Evolutionary conservation across 2,329 filamentous ascomycete species (phyloP), one percentile per base, ranked within the genome.

Genomic region (Fusarium sp.): DNA sequence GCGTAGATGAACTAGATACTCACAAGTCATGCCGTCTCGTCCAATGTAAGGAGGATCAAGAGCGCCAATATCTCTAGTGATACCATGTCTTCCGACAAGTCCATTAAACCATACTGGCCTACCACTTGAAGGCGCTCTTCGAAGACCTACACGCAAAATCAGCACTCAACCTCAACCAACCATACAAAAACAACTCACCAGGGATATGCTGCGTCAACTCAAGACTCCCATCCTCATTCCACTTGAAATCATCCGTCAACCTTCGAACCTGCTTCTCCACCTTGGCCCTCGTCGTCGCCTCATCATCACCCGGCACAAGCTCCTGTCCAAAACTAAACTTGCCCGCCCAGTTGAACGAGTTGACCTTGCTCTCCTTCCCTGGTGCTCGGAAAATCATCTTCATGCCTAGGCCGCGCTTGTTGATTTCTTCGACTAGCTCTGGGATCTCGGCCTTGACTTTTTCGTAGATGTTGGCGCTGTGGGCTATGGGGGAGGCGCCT

Each of bases 181-280:
- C 1, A 17, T 30, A 22, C 9, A 38, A 27, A 32, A 4, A 27
- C 2, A 35, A 14, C 57, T n/a, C 57, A 71, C 66, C 71, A 33
- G 60, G 64, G 11, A 70, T 73, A 43, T 73, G 68, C 32, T 71
- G 71, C 14, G 68, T 69, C 52, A 71, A 33, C 38, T 74, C 70
- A 27, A 74, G 64, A 30, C 70, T 69, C 14, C 56, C 64, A 43
- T 69, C 68, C 14, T 71, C 63, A 38, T 54, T 60, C 71, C 64
- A 69, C 37, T 62, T 60, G 30, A 73, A 66, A 56, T 70, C 62
- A 4, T 63, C 22, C 3, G 68, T 73, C 4, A 74, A 40, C 32
- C 71, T 35, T 10, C 40, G 50, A 33, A 71, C 66, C 33, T 71
- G 69, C 62, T 69, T 65, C 57, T 71, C 69, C 9, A 65, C 69